phyloP scores from a whole-genome alignment of 179 eudicot genomes.

The Patellifolia procumbens region DNA sequence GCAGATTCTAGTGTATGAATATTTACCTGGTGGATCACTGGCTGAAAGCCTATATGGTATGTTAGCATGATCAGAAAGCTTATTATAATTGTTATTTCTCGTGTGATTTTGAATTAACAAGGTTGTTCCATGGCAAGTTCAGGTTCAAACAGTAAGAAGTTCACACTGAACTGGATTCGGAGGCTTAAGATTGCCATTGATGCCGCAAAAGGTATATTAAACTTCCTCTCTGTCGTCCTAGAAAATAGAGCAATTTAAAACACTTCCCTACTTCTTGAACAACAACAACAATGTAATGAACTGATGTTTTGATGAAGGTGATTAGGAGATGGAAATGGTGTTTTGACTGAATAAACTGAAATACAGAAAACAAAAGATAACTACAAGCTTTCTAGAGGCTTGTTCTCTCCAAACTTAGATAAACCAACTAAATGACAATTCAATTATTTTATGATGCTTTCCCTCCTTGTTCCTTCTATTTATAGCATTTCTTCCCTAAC shows the following conservation, averaged over 20 bases:
- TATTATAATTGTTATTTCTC: not conserved
- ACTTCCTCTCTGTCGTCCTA: not conserved
- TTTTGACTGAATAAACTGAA: too few species aligned
- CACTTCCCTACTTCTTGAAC: not conserved
- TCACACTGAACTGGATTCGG: slow-evolving; percentile 72
- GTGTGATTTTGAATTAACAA: not conserved
- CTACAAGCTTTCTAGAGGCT: too few species aligned
- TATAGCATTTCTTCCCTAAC: too few species aligned
- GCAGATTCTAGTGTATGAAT: slow-evolving; percentile 76
- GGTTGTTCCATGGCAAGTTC: slow-evolving; percentile 8
- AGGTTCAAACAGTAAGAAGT: slow-evolving; percentile 58
- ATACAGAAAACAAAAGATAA: too few species aligned
- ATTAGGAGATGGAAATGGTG: too few species aligned
- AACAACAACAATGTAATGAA: too few species aligned
- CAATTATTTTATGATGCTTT: too few species aligned
- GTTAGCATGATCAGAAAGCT: slow-evolving; percentile 2
- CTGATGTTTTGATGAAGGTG: too few species aligned
- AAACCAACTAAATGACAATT: too few species aligned
- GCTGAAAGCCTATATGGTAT: slow-evolving; percentile 80
- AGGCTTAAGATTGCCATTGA: slow-evolving; percentile 81
- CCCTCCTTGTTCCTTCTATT: too few species aligned
- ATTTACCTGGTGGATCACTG: slow-evolving; percentile 77
- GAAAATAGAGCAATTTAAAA: not conserved
- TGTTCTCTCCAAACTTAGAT: too few species aligned
- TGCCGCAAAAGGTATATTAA: slow-evolving; percentile 72